Percentiles rank a stretch among this genome's conserved stretches.
phyloP scores from a whole-genome alignment of 192 early-diverging fungal species.

The Backusella mclennaniae region DNA sequence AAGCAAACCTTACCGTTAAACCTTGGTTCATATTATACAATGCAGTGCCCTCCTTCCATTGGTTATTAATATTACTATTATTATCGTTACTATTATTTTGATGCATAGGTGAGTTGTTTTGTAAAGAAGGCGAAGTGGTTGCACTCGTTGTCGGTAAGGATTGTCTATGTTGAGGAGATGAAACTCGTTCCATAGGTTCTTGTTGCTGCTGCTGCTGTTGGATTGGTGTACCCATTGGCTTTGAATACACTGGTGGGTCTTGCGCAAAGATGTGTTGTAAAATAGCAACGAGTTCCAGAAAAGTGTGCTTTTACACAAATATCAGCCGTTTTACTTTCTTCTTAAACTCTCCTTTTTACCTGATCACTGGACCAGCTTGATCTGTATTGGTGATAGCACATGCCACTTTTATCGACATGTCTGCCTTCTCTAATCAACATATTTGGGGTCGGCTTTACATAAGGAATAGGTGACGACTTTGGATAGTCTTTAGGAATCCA shows the following conservation, averaged over 20 bases:
- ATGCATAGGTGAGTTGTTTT: neutral
- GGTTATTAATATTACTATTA: neutral
- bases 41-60: slow-evolving; percentile 9
- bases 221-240: slow-evolving; percentile 23
- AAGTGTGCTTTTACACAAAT: slow-evolving; percentile 34
- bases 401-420: slow-evolving; percentile 79
- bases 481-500: slow-evolving; percentile 91
- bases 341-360: neutral
- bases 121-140: neutral
- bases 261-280: slow-evolving; percentile 69
- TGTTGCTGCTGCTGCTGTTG: slow-evolving; percentile 23
- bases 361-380: slow-evolving; percentile 55
- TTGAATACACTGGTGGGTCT: slow-evolving; percentile 76
- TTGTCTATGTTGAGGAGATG: slow-evolving; percentile 7
- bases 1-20: slow-evolving; percentile 5
- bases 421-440: slow-evolving; percentile 83
- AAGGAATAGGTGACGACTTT: slow-evolving; percentile 70
- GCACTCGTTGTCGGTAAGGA: slow-evolving; percentile 14
- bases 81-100: too few relatives aligned
- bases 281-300: slow-evolving; percentile 54
- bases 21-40: slow-evolving; percentile 13
- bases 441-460: slow-evolving; percentile 82
- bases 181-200: slow-evolving; percentile 3
- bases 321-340: neutral
- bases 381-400: slow-evolving; percentile 82